These are phyloP conservation scores for Dendrocalamus latiflorus DNA, from an alignment of 202 grass and related monocot species.

Conservation along the genomic window DNA sequence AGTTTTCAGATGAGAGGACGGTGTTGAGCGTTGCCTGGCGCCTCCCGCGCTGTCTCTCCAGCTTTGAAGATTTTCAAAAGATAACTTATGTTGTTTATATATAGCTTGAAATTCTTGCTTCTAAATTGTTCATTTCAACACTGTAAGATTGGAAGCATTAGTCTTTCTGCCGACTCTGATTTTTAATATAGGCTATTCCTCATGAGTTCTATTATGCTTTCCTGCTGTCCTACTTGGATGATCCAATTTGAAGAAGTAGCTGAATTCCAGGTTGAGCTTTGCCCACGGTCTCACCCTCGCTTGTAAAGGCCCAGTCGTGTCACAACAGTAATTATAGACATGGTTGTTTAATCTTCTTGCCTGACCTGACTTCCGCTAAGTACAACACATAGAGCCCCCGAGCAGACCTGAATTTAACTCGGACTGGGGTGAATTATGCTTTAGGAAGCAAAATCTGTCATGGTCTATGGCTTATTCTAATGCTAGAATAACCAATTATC, in stretches of 20 bases:
- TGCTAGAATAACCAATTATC: background rate
- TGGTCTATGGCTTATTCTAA: background rate
- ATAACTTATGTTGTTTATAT: background rate
- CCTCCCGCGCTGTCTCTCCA: background rate
- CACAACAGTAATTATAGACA: background rate
- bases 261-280: background rate
- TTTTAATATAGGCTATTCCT: background rate
- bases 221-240: background rate
- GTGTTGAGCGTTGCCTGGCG: background rate
- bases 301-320: background rate
- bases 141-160: background rate
- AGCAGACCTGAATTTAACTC: slow-evolving; percentile 21
- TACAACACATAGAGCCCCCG: slow-evolving; percentile 41
- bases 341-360: slow-evolving; percentile 19
- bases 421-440: background rate
- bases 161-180: background rate
- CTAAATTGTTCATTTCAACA: background rate
- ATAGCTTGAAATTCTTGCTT: background rate
- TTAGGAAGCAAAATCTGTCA: background rate
- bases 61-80: background rate
- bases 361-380: slow-evolving; percentile 21
- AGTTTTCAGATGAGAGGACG: slow-evolving; percentile 8
- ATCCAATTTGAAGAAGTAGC: background rate
- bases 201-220: background rate
- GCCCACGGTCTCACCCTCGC: background rate